phyloP scores from a whole-genome alignment of 2,329 filamentous ascomycete species.

The Cladosporium cucumerinum region DNA sequence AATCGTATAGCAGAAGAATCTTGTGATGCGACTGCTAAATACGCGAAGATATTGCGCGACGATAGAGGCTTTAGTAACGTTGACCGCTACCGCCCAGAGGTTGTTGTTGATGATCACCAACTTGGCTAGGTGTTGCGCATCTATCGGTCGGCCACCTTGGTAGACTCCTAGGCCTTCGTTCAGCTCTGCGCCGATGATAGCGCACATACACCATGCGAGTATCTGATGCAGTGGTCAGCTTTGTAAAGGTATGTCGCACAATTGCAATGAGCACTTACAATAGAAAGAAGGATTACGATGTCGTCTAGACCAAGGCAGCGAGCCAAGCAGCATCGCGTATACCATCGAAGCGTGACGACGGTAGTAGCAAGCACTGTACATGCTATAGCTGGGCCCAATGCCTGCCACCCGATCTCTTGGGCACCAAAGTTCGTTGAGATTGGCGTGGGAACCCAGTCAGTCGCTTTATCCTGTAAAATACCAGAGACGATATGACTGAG shows the following conservation, averaged over 20 bases:
- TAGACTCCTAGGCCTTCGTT: constrained; percentile 26
- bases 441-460: constrained; percentile 10
- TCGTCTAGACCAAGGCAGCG: constrained; percentile 37
- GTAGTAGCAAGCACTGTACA: constrained; percentile 30
- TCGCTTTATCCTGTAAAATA: background rate
- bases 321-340: constrained; percentile 33
- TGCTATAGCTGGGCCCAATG: constrained; percentile 33
- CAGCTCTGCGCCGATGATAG: constrained; percentile 27
- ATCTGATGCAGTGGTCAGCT: constrained; percentile 20
- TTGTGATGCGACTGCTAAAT: constrained; percentile 38
- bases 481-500: background rate
- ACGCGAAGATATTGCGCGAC: constrained; percentile 50
- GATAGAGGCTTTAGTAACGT: constrained; percentile 47
- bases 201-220: constrained; percentile 31
- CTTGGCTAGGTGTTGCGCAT: constrained; percentile 26
- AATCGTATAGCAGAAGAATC: constrained; percentile 38
- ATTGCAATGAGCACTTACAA: constrained; percentile 25
- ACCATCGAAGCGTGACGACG: constrained; percentile 35
- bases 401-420: constrained; percentile 30
- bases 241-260: background rate
- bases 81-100: constrained; percentile 34
- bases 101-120: constrained; percentile 34
- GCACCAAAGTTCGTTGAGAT: constrained; percentile 18
- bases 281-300: constrained; percentile 35
- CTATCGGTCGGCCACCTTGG: constrained; percentile 11